Percentiles rank a stretch among this genome's conserved stretches.
These are phyloP conservation scores for Chlorella sp. DNA, from an alignment of 139 green algal species.

Conservation along the genomic window DNA sequence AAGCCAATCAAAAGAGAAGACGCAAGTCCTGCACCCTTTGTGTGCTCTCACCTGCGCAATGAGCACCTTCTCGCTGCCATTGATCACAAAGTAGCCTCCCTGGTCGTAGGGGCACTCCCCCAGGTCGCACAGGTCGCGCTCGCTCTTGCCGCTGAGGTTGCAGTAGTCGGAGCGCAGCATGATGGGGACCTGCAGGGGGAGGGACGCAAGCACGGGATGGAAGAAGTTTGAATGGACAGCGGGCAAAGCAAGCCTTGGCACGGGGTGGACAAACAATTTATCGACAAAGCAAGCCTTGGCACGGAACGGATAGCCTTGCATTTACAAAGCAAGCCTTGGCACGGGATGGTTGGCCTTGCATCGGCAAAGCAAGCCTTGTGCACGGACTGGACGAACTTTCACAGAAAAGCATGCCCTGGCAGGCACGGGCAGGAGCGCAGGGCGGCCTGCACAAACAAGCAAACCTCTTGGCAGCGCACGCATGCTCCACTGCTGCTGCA, in stretches of 20 bases:
- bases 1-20: too few species aligned
- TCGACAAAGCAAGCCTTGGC: too few species aligned
- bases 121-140: conserved; percentile 89
- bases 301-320: too few species aligned
- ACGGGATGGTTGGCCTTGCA: too few species aligned
- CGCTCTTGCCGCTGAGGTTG: conserved; percentile 79
- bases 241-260: not conserved
- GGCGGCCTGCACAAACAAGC: too few species aligned
- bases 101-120: conserved; percentile 98
- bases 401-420: too few species aligned
- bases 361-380: too few species aligned
- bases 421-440: not conserved
- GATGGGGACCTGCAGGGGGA: conserved; percentile 92
- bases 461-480: too few species aligned
- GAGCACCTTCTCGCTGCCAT: conserved; percentile 98
- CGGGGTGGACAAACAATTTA: too few species aligned
- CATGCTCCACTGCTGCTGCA: too few species aligned
- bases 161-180: conserved; percentile 97
- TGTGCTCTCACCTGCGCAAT: conserved; percentile 78
- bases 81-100: conserved; percentile 99
- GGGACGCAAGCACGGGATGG: not conserved
- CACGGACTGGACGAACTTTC: too few species aligned
- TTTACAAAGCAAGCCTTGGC: too few species aligned
- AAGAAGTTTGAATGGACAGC: not conserved
- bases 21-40: not conserved